Evolutionary conservation across 129 eudicot species (phyloP).

Genomic region (Arctium minus): DNA sequence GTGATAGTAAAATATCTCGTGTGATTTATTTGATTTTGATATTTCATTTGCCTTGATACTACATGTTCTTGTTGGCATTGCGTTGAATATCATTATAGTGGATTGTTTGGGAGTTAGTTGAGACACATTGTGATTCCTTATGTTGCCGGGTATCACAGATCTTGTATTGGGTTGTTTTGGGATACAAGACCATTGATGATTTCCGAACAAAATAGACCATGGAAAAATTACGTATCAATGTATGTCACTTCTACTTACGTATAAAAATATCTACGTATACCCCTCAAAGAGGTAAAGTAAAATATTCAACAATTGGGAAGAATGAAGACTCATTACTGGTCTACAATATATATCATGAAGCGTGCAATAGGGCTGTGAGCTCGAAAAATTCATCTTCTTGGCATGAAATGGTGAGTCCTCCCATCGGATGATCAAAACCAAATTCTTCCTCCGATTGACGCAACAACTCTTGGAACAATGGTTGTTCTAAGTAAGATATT

Average conservation of each 20-base stretch:
- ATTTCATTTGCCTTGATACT: not conserved
- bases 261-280: not conserved
- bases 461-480: slow-evolving; percentile 20
- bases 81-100: not conserved
- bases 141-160: not conserved
- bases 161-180: not conserved
- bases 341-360: not conserved
- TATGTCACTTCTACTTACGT: not conserved
- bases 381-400: slow-evolving; percentile 23
- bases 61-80: not conserved
- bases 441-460: slow-evolving; percentile 25
- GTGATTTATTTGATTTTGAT: not conserved
- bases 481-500: slow-evolving; percentile 16
- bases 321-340: not conserved
- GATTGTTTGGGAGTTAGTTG: not conserved
- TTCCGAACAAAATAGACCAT: not conserved
- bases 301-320: not conserved
- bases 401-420: slow-evolving; percentile 28
- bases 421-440: slow-evolving; percentile 25
- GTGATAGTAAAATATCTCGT: not conserved
- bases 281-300: not conserved
- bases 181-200: not conserved
- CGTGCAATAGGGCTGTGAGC: not conserved
- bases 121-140: not conserved
- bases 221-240: not conserved